Evolutionary conservation across 2,329 filamentous ascomycete species (phyloP).

Genomic region (Pezicula carpinea): DNA sequence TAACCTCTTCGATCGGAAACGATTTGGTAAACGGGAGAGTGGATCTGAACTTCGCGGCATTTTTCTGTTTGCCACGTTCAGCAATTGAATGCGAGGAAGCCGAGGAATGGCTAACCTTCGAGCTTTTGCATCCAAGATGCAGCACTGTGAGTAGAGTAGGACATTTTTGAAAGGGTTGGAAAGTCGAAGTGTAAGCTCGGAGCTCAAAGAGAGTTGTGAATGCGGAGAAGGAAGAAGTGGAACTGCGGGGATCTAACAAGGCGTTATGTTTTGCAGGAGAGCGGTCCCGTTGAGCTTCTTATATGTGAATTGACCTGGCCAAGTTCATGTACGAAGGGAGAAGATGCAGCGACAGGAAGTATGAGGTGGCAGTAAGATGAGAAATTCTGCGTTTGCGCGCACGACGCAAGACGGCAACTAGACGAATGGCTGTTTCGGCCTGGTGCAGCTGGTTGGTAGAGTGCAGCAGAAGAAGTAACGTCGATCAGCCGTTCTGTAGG

Average conservation of each 20-base stretch:
- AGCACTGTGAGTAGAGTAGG: conserved; percentile 23
- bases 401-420: conserved; percentile 27
- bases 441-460: conserved; percentile 27
- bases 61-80: conserved; percentile 41
- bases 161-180: conserved; percentile 21
- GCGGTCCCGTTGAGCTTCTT: conserved; percentile 24
- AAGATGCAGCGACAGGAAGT: conserved; percentile 12
- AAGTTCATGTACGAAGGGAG: conserved; percentile 9
- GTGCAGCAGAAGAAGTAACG: conserved; percentile 27
- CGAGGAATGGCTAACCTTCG: conserved; percentile 27
- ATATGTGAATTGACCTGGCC: conserved; percentile 18
- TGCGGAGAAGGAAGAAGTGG: conserved; percentile 22
- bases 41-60: conserved; percentile 49
- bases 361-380: conserved; percentile 27
- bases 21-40: conserved; percentile 60
- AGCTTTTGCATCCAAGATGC: conserved; percentile 34
- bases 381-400: conserved; percentile 25
- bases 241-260: conserved; percentile 20
- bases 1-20: conserved; percentile 72
- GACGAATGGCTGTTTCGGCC: conserved; percentile 28
- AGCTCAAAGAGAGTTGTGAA: conserved; percentile 15
- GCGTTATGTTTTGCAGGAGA: conserved; percentile 28
- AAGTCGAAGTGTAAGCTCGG: conserved; percentile 4
- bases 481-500: conserved; percentile 27
- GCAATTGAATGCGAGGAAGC: conserved; percentile 2